Evolutionary conservation across 2,329 filamentous ascomycete genomes (phyloP), one percentile per base, ranked within the genome.

Genomic region (Diaporthe destruens): DNA sequence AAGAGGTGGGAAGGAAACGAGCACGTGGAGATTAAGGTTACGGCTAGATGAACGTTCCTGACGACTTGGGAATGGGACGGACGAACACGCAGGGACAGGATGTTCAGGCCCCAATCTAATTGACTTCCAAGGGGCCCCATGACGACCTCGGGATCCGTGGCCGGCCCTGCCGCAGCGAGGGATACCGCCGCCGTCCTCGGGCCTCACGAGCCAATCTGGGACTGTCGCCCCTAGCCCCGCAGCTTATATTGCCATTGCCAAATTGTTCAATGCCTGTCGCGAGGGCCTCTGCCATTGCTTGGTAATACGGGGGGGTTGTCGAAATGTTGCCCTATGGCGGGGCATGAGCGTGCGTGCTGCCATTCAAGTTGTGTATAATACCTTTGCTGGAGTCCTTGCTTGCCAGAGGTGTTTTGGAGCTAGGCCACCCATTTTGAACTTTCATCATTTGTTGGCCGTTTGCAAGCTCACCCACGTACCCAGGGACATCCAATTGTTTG

Each of bases 81-180:
- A 66, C 16, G 61, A 66, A 66, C 44, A 9, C 6, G 25, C 61
- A 53, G 20, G 61, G 61, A 66, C 44, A 66, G 61, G 61, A 47
- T 29, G 2, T 12, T 12, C 36, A 65, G 12, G 20, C 36, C 14
- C 20, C 29, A 65, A 65, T 65, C 49, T 65, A 63, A 53, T 14
- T 51, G 47, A n/a, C n/a, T 39, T 36, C 23, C 14, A 39, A 53
- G 61, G 61, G 61, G 32, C 32, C 14, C 34, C 34, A 2, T 36
- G 34, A 36, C 11, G 34, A 9, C 44, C 32, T 66, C 47, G 25
- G 18, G n/a, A 44, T 44, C 29, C 20, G 20, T 32, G 47, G 14
- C 47, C 61, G 61, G 61, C 47, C 61, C 11, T 53, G 61, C 61
- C 61, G 61, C 32, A 51, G 29, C 32, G 61, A 66, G 44, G 61